Conservation (phyloP, 2,329 filamentous ascomycete genomes). For the Phaeosphaeriaceae sp. region DNA sequence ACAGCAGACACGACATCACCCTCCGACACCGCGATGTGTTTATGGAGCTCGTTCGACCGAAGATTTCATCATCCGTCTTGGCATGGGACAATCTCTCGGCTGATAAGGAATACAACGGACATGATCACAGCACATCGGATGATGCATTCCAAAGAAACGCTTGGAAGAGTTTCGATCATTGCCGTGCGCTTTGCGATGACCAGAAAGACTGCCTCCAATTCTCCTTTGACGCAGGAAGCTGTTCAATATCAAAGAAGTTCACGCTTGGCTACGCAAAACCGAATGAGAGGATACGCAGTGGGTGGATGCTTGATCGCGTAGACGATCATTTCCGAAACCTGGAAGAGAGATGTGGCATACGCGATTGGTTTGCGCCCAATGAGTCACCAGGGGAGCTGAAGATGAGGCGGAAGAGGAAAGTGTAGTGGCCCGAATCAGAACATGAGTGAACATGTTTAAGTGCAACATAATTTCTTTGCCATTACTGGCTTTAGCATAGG, state of each 20-base stretch:
- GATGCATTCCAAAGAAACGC: constrained; percentile 39
- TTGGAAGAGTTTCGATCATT: constrained; percentile 46
- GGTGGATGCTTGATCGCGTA: constrained; percentile 47
- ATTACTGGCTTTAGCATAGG: constrained; percentile 3
- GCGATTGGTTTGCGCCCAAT: constrained; percentile 44
- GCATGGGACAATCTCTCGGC: constrained; percentile 48
- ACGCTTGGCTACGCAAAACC: constrained; percentile 41
- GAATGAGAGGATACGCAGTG: constrained; percentile 32
- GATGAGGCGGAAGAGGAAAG: constrained; percentile 19
- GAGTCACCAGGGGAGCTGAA: constrained; percentile 19
- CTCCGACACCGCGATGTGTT: constrained; percentile 49
- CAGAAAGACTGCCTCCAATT: constrained; percentile 44
- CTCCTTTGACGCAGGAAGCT: constrained; percentile 41
- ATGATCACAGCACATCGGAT: constrained; percentile 29
- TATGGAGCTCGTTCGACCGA: constrained; percentile 40
- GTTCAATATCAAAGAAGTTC: constrained; percentile 38
- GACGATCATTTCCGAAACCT: constrained; percentile 40
- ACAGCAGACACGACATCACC: constrained; percentile 39
- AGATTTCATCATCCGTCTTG: constrained; percentile 28
- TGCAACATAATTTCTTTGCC: neutral
- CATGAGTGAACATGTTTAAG: neutral
- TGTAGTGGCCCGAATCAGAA: neutral
- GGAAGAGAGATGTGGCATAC: constrained; percentile 39
- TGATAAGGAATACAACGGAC: constrained; percentile 45
- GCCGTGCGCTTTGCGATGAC: constrained; percentile 42